phyloP scores from a whole-genome alignment of 225 moss, liverwort and hornwort genomes.

The Sphagnum contortum region DNA sequence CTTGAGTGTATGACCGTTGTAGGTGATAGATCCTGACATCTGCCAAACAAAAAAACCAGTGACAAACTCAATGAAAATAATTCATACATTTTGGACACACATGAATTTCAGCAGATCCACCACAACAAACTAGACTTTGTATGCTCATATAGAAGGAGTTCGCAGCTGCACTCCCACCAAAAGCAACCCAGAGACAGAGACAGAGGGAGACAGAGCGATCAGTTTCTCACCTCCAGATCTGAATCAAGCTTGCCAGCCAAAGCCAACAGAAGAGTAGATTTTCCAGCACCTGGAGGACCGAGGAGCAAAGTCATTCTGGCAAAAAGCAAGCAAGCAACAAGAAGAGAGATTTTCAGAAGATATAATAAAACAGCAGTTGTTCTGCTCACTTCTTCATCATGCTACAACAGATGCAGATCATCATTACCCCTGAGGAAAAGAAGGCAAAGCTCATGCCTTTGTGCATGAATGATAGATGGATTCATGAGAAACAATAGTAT shows the following conservation, averaged over 20 bases:
- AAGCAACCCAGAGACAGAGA: no score
- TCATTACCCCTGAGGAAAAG: no score
- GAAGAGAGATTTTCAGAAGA: no score
- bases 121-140: no score
- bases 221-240: slow-evolving; percentile 33
- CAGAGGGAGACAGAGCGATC: neutral
- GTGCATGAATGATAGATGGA: no score
- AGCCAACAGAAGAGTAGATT: slow-evolving; percentile 60
- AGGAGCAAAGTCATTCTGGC: slow-evolving; percentile 74
- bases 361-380: no score
- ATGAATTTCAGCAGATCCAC: no score
- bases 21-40: slow-evolving; percentile 49
- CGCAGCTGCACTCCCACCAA: neutral
- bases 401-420: no score
- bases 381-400: no score
- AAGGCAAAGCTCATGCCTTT: no score
- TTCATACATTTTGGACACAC: neutral
- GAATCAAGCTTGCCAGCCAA: slow-evolving; percentile 73
- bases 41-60: slow-evolving; percentile 4
- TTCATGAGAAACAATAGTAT: no score
- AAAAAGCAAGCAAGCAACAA: neutral
- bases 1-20: slow-evolving; percentile 58
- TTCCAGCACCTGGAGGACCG: slow-evolving; percentile 87
- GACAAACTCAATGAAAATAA: neutral
- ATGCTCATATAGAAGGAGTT: neutral